Base-by-base conservation (phyloP, 768 basidiomycete species). In the Amyloporia xantha region DNA sequence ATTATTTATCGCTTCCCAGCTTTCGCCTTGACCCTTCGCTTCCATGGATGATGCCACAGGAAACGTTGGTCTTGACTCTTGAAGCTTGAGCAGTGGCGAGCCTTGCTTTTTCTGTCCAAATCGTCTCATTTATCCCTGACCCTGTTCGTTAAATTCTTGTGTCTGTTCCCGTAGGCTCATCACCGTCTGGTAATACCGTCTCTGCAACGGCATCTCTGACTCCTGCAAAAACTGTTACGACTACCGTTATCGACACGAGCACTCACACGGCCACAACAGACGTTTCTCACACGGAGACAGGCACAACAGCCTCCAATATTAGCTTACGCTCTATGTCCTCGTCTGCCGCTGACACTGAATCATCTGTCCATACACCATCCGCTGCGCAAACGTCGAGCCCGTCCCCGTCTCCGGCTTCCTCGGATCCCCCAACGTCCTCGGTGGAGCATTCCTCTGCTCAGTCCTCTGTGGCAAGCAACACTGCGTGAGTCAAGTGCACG, bases 241-340 rank as follows among this genome's bases (percentile, higher is more conserved):
- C n/a, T n/a, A n/a, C n/a, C n/a, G n/a, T n/a, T n/a, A n/a, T n/a
- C n/a, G n/a, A n/a, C n/a, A 33, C 26, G 28, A n/a, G 23, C 43
- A 11, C 43, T 12, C 4, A 10, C 10, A 11, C 21, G 43, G 30
- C 39, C 12, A 28, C 48, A 24, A 35, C 41, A 25, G 33, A 23
- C 21, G 20, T 20, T n/a, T 33, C 33, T 23, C 37, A 43, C 28
- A 43, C 47, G 17, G 15, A 11, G 23, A 47, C 45, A 19, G 38
- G 17, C 38, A 26, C 38, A 6, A 33, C 47, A 26, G 17, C 38
- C 41, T 13, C 46, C 25, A 38, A 13, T 39, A 12, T 47, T 15
- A 39, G 46, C 26, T 17, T 37, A 20, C 19, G 4, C 15, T 49
- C 48, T 49, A 47, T 47, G 46, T 47, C 46, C 36, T 47, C 41